phyloP scores from a whole-genome alignment of 495 filamentous ascomycete genomes.

The Penicillium canescens region DNA sequence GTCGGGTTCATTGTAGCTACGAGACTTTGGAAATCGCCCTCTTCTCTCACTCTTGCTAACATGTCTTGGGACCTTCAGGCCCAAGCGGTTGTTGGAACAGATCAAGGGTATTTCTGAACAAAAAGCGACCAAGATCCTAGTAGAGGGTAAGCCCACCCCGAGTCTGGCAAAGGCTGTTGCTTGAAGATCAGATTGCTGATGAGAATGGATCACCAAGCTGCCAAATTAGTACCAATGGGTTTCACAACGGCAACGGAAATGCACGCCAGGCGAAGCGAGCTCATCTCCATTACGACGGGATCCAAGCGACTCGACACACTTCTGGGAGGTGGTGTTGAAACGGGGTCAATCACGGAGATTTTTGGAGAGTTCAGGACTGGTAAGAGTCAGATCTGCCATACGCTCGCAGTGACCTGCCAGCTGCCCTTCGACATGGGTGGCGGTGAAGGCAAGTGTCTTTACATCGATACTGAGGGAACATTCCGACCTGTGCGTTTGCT shows the following conservation, averaged over 20 bases:
- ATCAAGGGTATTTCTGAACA: constrained; percentile 97
- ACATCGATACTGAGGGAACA: constrained; percentile 97
- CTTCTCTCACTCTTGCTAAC: constrained; percentile 1
- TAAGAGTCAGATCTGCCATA: constrained; percentile 98
- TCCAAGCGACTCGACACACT: constrained; percentile 96
- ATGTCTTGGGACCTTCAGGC: constrained; percentile 40
- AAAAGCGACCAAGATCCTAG: constrained; percentile 91
- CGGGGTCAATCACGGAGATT: constrained; percentile 96
- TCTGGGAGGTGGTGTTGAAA: constrained; percentile 92
- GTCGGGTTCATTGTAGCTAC: neutral
- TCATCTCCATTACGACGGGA: constrained; percentile 96
- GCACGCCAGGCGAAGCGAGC: constrained; percentile 91
- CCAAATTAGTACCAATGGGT: constrained; percentile 95
- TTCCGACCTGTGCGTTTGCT: constrained; percentile 91
- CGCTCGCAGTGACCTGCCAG: constrained; percentile 96
- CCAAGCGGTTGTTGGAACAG: constrained; percentile 80
- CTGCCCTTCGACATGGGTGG: constrained; percentile 98
- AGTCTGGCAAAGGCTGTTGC: neutral
- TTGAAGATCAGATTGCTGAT: neutral
- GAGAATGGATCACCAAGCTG: constrained; percentile 52
- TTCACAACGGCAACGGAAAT: constrained; percentile 99
- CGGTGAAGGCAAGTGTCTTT: constrained; percentile 97
- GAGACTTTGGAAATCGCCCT: neutral
- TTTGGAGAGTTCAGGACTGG: constrained; percentile 98
- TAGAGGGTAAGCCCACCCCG: constrained; percentile 63